Conservation (phyloP, 345 rosid species). For the Bretschneidera sinensis region DNA sequence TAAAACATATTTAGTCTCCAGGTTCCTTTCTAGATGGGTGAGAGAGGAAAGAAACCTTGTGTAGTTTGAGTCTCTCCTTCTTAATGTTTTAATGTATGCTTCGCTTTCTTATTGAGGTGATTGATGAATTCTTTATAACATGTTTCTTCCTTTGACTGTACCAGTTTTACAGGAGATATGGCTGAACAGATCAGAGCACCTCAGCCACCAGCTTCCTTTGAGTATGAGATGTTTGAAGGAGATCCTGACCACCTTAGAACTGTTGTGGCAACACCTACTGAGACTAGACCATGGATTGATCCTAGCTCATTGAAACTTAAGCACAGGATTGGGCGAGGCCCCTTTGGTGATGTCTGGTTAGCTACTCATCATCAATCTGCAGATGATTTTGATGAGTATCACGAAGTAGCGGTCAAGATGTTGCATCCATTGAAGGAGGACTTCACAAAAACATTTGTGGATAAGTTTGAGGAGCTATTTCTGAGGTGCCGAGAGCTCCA, state of each 20-base stretch:
- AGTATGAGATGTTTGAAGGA: slow-evolving; percentile 54
- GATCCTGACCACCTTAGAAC: slow-evolving; percentile 50
- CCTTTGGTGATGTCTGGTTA: slow-evolving; percentile 54
- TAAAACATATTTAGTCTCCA: neutral
- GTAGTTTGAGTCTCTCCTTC: too few species aligned
- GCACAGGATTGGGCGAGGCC: slow-evolving; percentile 52
- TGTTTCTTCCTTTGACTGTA: neutral
- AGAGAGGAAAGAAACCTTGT: neutral
- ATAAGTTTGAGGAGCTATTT: slow-evolving; percentile 33
- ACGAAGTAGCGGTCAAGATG: slow-evolving; percentile 58
- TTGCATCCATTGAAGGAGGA: slow-evolving; percentile 34
- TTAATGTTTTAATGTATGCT: neutral
- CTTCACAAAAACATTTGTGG: slow-evolving; percentile 18
- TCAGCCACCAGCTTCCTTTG: slow-evolving; percentile 31
- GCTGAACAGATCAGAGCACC: slow-evolving; percentile 22
- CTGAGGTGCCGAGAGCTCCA: slow-evolving; percentile 34
- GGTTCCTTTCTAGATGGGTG: neutral
- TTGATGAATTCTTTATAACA: neutral
- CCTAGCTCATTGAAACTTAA: slow-evolving; percentile 43
- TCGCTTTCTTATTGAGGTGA: too few species aligned
- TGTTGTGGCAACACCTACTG: slow-evolving; percentile 43
- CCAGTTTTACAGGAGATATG: slow-evolving; percentile 26
- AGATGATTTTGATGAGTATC: slow-evolving; percentile 48
- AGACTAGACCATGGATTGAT: slow-evolving; percentile 33
- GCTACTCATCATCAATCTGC: slow-evolving; percentile 53